phyloP scores from a whole-genome alignment of 768 basidiomycete species.

The Leccinum broughii region DNA sequence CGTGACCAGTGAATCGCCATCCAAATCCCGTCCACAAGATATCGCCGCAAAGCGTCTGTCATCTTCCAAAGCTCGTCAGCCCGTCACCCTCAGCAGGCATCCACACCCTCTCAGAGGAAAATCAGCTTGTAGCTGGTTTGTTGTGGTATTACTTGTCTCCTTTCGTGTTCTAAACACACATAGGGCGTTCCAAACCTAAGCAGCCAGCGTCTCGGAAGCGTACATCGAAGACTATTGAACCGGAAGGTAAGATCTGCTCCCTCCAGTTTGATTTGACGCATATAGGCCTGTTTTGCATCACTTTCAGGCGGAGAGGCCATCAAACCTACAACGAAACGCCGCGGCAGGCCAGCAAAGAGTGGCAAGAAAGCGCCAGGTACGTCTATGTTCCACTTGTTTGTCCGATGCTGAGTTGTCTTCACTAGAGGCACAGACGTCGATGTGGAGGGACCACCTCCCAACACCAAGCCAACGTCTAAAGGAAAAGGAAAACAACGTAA shows the following conservation, averaged over 20 bases:
- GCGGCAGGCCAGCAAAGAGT: conserved; percentile 12
- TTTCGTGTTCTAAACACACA: not conserved
- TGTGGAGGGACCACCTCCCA: conserved; percentile 1
- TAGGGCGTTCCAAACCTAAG: conserved; percentile 4
- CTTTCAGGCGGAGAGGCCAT: not conserved
- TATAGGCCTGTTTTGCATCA: not conserved
- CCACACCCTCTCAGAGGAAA: not conserved
- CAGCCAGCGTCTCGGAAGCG: no score
- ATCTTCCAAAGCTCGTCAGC: conserved; percentile 2
- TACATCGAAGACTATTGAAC: no score
- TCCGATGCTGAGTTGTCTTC: not conserved
- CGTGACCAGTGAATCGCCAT: conserved; percentile 48
- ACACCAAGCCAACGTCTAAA: conserved; percentile 9
- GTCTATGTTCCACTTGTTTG: not conserved
- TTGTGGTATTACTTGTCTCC: not conserved
- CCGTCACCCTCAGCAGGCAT: not conserved
- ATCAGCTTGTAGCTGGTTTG: conserved; percentile 16
- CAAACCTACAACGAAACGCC: conserved; percentile 20
- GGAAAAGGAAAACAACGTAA: not conserved
- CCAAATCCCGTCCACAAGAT: conserved; percentile 26
- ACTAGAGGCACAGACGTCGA: conserved; percentile 1
- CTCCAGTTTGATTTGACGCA: not conserved
- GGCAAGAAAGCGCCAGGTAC: conserved; percentile 15
- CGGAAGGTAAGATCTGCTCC: conserved; percentile 5
- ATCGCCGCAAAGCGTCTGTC: conserved; percentile 3